Evolutionary conservation across 371 early-diverging fungal species (phyloP), one percentile per base, ranked within the genome.

Genomic region (Blakeslea trispora): DNA sequence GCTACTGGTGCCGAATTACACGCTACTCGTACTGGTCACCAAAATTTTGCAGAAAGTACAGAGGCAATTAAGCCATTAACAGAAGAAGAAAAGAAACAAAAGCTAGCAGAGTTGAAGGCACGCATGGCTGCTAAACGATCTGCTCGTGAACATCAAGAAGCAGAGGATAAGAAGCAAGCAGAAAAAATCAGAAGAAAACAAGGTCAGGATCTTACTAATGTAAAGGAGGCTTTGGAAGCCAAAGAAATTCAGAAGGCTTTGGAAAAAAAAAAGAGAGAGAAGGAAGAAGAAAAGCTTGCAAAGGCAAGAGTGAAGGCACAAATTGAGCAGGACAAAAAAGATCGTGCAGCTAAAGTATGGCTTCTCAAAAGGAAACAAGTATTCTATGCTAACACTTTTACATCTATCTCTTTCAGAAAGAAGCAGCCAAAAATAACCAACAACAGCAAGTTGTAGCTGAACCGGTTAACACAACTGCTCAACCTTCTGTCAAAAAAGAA

Each of bases 1-100:
- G 90, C 88, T n/a, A 63, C 73, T 15, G 83, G 84, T 37, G 94
- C 94, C 8, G 88, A 93, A 61, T 60, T 83, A 59, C 97, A 95
- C 67, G 97, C 95, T 14, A 77, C 84, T 37, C 83, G 85, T 46
- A 87, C 92, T 1, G 83, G 86, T 0, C 97, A 97, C 68, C 81
- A 82, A 49, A 89, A 92, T 69, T 97, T 97, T 74, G 79, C 89
- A 15, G 94, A 96, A 61, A 89, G 90, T 19, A 91, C 91, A 1
- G 79, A 88, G 22, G 86, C 76, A 0, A 90, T 95, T 60, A 86
- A 91, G 64, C 94, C 94, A 8, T 72, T 97, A 35, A 90, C 93
- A 0, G 92, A 88, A 50, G 94, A 91, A 55, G 95, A 95, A 59
- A 94, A 94, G 68, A 67, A 75, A 43, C 73, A 70, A 10, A 95